Evolutionary conservation across 257 asterid species (phyloP).

Genomic region (Thymus quinquecostatus): DNA sequence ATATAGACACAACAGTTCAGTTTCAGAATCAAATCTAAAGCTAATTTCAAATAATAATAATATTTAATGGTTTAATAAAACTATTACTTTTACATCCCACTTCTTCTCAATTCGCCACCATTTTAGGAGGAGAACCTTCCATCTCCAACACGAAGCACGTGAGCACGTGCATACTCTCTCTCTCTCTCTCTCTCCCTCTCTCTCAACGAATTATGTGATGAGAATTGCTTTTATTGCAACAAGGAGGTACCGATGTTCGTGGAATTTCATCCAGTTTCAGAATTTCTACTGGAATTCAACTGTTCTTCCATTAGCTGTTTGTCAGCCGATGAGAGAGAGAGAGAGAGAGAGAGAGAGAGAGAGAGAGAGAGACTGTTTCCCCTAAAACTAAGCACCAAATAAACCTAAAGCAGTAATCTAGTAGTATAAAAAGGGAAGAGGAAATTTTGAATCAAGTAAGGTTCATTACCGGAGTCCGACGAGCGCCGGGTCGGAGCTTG

Average conservation of each 20-base stretch:
- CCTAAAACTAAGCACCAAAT: background rate
- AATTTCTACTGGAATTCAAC: background rate
- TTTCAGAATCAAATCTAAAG: no score
- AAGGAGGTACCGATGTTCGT: no score
- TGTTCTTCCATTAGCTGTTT: background rate
- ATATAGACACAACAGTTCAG: background rate
- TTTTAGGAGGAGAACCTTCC: slow-evolving; percentile 13
- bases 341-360: background rate
- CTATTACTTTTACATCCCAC: slow-evolving; percentile 26
- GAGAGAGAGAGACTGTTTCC: background rate
- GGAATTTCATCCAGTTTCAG: background rate
- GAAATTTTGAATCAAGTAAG: slow-evolving; percentile 7
- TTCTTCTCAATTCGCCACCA: slow-evolving; percentile 29
- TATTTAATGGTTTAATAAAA: no score
- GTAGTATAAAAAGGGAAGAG: background rate
- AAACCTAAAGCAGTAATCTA: background rate
- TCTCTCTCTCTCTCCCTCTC: background rate
- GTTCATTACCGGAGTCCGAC: slow-evolving; percentile 61
- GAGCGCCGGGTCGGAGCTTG: slow-evolving; percentile 78
- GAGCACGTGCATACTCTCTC: slow-evolving; percentile 17
- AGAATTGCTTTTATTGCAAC: no score
- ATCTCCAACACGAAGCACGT: slow-evolving; percentile 29
- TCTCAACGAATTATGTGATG: background rate
- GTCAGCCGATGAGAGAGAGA: background rate
- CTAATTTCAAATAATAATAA: no score